Base-by-base conservation (phyloP, 1,284 basidiomycete species). In the Neonothopanus nambi region DNA sequence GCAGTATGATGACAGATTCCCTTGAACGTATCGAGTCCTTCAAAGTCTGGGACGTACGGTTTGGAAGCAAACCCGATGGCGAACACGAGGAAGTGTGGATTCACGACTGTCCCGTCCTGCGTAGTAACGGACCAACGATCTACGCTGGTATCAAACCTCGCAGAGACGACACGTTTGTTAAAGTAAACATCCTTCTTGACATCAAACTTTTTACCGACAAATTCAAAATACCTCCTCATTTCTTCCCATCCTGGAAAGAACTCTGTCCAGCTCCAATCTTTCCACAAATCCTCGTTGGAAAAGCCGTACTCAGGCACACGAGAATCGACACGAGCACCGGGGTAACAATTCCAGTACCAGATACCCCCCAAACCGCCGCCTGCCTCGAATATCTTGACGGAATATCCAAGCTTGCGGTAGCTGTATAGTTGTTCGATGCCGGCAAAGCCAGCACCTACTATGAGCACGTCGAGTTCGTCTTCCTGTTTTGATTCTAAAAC, bases 401-500 rank as follows among this genome's bases (percentile, higher is more conserved):
- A 48, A 46, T 55, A 42, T 12, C 61, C 61, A 3, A 53, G 58
- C 35, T 57, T 47, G 39, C 63, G 60, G 9, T 62, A 55, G 9
- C 49, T 51, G 38, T 61, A 35, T 5, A 65, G 56, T 12, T 60
- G 59, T 41, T 64, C 58, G 12, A 60, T 20, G 13, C 65, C 65
- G 8, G 57, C 49, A 47, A 66, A 66, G 3, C 64, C 64, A n/a
- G 62, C 62, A 2, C 64, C 63, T 12, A 65, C 59, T 36, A 66
- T 50, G 44, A 66, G 59, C 18, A 59, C 61, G 45, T 66, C 64
- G 36, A 33, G 30, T 9, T 33, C 8, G 30, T 8, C 3, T 11
- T 33, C 4, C 13, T 33, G 30, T 9, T n/a, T n/a, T n/a, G n/a
- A n/a, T n/a, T n/a, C n/a, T n/a, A n/a, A n/a, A n/a, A n/a, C n/a